Evolutionary conservation across 768 basidiomycete species (phyloP).

Genomic region (Infundibulicybe gibba): DNA sequence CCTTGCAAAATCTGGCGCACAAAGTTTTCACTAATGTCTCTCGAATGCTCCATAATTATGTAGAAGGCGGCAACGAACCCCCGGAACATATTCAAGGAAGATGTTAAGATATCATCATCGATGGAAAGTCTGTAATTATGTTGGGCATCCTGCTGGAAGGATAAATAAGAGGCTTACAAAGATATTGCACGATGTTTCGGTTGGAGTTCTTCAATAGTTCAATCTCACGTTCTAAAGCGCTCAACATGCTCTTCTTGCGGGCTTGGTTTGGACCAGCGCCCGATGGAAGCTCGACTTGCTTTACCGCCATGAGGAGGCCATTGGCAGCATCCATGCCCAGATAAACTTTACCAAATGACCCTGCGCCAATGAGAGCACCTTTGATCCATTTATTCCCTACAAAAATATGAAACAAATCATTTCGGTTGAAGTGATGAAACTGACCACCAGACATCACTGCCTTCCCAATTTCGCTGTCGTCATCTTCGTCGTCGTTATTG

Average conservation of each 20-base stretch:
- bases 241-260: slow-evolving; percentile 91
- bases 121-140: slow-evolving; percentile 79
- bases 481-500: slow-evolving; percentile 34
- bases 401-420: slow-evolving; percentile 8
- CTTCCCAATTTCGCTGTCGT: slow-evolving; percentile 43
- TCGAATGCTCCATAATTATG: slow-evolving; percentile 94
- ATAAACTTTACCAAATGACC: slow-evolving; percentile 94
- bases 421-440: slow-evolving; percentile 3
- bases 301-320: slow-evolving; percentile 94
- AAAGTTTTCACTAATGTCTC: slow-evolving; percentile 91
- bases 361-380: slow-evolving; percentile 91
- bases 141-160: slow-evolving; percentile 1
- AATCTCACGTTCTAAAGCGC: slow-evolving; percentile 89
- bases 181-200: slow-evolving; percentile 98
- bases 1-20: slow-evolving; percentile 89
- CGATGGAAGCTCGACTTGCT: slow-evolving; percentile 91
- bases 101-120: slow-evolving; percentile 90
- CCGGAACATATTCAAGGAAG: slow-evolving; percentile 95
- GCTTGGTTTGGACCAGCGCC: slow-evolving; percentile 85
- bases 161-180: slow-evolving; percentile 55
- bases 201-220: slow-evolving; percentile 89
- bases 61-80: slow-evolving; percentile 90
- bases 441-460: slow-evolving; percentile 52
- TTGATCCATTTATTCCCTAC: slow-evolving; percentile 94
- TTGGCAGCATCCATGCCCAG: slow-evolving; percentile 92